Base-by-base conservation (phyloP, 176 grass and related monocot genomes). In the Triticum timopheevii region DNA sequence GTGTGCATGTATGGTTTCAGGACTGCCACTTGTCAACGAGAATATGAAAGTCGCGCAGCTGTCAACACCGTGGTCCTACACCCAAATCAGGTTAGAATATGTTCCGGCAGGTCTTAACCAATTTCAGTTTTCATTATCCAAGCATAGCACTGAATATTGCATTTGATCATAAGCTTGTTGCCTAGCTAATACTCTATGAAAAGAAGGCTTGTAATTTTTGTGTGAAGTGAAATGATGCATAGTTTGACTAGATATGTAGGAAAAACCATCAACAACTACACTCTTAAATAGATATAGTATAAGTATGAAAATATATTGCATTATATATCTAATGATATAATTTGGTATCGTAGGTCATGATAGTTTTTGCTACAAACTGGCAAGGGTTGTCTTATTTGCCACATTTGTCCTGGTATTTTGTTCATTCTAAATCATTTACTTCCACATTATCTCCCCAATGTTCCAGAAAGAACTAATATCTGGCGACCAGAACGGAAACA, bases 401-500 rank as follows among this genome's bases (percentile, higher is more conserved):
- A 72, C 65, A 79, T 78, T 79, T 30, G 10, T 10, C 24, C 11
- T 38, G 33, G 1, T 84, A 62, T 80, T 73, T 6, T 87, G 28
- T 82, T 72, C 4, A 7, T 88, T 42, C 38, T 24, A 23, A 44
- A 2, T 34, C 34, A 77, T 81, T 84, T 69, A 3, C 2, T 80
- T 64, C 20, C 36, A 81, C 9, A 36, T 22, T 75, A 54, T 49
- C 27, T 75, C 7, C 25, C 27, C 34, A 63, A 52, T 80, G 10
- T 88, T 93, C 71, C 94, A 94, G 97, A 99, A 96, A 78, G 94
- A 99, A 90, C 77, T 99, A 82, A 96, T 99, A 94, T 99, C 92
- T 78, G 97, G 92, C 56, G 97, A 99, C 78, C 97, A 99, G 85
- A 99, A 99, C 78, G 97, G 94, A 85, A 96, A 96, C 84, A 96